Evolutionary conservation across 129 eudicot species (phyloP).

Genomic region (Mikania micrantha): DNA sequence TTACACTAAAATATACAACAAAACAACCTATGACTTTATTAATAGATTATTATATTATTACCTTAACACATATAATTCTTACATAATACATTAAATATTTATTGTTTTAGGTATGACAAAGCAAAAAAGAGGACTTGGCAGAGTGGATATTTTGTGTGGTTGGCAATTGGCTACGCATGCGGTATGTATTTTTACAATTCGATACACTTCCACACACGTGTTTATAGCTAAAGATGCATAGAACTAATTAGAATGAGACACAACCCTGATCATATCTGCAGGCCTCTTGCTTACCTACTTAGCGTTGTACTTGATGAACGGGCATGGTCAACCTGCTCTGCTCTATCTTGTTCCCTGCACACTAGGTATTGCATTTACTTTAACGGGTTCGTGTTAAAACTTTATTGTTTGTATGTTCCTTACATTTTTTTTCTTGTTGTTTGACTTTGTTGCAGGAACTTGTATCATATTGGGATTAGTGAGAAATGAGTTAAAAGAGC

Average conservation of each 20-base stretch:
- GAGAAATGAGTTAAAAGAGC: constrained; percentile 71
- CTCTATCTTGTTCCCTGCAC: constrained; percentile 95
- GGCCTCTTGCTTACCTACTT: constrained; percentile 62
- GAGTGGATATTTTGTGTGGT: constrained; percentile 73
- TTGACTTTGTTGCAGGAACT: constrained; percentile 41
- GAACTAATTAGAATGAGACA: background rate
- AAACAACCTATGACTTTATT: background rate
- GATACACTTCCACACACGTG: constrained; percentile 2
- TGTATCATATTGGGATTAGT: constrained; percentile 52
- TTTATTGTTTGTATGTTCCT: background rate
- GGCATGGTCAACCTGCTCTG: constrained; percentile 97
- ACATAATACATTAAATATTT: background rate
- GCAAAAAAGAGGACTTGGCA: constrained; percentile 43
- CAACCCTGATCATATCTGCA: constrained; percentile 18
- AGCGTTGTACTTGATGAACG: constrained; percentile 76
- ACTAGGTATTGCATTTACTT: constrained; percentile 41
- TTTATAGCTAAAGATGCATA: background rate
- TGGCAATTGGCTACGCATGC: constrained; percentile 73
- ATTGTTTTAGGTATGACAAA: constrained; percentile 65
- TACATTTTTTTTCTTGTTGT: background rate
- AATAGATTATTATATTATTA: background rate
- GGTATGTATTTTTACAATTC: constrained; percentile 48
- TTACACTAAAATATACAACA: too few species aligned
- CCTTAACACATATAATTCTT: background rate
- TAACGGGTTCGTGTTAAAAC: background rate